Evolutionary conservation across 2,329 filamentous ascomycete species (phyloP), one percentile per base, ranked within the genome.

Genomic region (Penicillium sp.): DNA sequence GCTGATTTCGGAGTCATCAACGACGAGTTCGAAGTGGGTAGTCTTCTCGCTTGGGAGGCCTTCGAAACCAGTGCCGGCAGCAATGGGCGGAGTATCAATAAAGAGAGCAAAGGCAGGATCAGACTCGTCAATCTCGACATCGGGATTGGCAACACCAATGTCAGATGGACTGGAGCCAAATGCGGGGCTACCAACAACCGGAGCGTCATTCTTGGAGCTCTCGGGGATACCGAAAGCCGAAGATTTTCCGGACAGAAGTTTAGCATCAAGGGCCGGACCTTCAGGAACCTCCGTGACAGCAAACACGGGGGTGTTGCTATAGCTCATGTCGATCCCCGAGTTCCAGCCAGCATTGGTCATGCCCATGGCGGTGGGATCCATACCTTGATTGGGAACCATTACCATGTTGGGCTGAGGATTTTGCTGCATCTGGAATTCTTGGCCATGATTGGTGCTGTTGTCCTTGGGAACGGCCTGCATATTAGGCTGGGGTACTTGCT

Each of bases 341-440:
- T 73, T 74, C 72, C 74, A 77, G 18, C 70, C 67, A 35, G 60
- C 62, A 46, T 61, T 70, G 54, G 63, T 67, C 38, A 90, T 69
- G 61, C 81, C 80, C 61, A 93, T 78, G 72, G 84, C 82, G 61
- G 42, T 16, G 27, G 90, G 84, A 63, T 95, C 87, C 70, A 90
- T 77, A 44, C 75, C 78, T 60, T 87, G 83, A 71, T 95, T 89
- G 1, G 89, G 88, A 39, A 95, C 83, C 80, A 91, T 87, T 50
- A 87, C 82, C 80, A 95, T 87, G 64, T 84, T 84, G 57, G 91
- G 73, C 50, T 81, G 79, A 22, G 75, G 68, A 58, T 71, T 86
- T 66, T 88, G 84, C 56, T 84, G 80, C 60, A 81, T 77, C 43
- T 81, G 77, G 52, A 75, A 71, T 36, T 80, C 77, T 56, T 75